Base-by-base conservation (phyloP, 306 rosid species). In the Cicer arietinum region DNA sequence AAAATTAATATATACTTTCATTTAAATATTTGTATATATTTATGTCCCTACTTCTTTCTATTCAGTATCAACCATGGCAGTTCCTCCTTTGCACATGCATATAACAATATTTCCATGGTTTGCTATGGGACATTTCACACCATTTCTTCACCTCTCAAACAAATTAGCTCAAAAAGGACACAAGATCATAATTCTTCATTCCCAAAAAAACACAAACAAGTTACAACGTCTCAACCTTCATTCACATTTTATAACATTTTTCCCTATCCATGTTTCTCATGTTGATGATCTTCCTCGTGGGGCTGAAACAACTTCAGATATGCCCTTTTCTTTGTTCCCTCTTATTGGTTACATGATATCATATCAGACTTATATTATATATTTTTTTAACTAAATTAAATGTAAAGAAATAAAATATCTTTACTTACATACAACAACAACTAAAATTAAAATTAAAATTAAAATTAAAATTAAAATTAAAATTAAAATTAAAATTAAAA, bases 261-360 rank as follows among this genome's bases (percentile, higher is more conserved):
- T 77, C 2, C 82, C 82, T 3, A 12, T 77, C 14, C 77, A 2
- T 0, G 67, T 77, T 35, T 79, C 85, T 42, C 82, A 72, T 0
- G 67, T 72, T 10, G 40, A 82, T 22, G 85, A 79, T 9, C 85
- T 82, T 65, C 85, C 79, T 0, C 54, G 1, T 1, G 1, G 6
- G 14, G 83, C 83, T 3, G 81, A 79, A 35, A 83, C 86, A 4
- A 8, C 86, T 67, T 69, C 81, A 1, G 84, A 83, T 43, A 78
- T 79, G 0, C 75, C 84, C 20, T 70, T 42, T 51, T 54, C 85
- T 2, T 35, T 16, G 1, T 0, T 8, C 10, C 2, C 73, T 35
- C 64, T 35, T 6, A 7, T 78, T 0, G 58, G 16, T 14, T 14
- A 14, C 16, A 14, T 14, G 16, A 14, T 14, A 14, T 14, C 16